Evolutionary conservation across 2,329 filamentous ascomycete genomes (phyloP).

Genomic region (Byssoonygena ceratinophila): DNA sequence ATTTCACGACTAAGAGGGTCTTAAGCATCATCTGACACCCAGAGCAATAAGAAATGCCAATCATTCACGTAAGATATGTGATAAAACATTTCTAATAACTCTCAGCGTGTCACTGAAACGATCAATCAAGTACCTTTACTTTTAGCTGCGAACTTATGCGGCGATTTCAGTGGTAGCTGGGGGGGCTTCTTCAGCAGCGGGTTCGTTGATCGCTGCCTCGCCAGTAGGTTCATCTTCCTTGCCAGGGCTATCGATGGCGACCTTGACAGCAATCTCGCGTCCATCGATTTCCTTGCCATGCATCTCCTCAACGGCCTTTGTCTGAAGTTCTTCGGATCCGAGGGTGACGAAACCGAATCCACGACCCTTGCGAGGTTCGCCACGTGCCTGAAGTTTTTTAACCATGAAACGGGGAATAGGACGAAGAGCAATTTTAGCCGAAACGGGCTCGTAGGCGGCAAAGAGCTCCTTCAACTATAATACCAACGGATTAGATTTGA

Average conservation of each 20-base stretch:
- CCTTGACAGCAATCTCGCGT: slow-evolving; percentile 98
- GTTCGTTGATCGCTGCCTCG: slow-evolving; percentile 37
- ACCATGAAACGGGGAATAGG: slow-evolving; percentile 99
- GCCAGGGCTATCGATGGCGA: slow-evolving; percentile 97
- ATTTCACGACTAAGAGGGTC: slow-evolving; percentile 1
- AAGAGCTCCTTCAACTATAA: slow-evolving; percentile 93
- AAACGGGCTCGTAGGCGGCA: slow-evolving; percentile 77
- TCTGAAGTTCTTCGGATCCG: slow-evolving; percentile 86
- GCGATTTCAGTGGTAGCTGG: slow-evolving; percentile 26
- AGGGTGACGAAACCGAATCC: slow-evolving; percentile 98
- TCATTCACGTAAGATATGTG: slow-evolving; percentile 9
- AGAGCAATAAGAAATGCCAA: slow-evolving; percentile 13
- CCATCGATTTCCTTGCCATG: slow-evolving; percentile 99
- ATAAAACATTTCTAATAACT: slow-evolving; percentile 7
- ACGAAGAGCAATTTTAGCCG: slow-evolving; percentile 96
- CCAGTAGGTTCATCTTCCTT: slow-evolving; percentile 76
- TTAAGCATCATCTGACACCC: not conserved
- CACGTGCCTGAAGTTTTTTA: slow-evolving; percentile 98
- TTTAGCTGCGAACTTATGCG: not conserved
- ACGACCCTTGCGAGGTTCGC: slow-evolving; percentile 96
- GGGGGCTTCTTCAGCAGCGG: slow-evolving; percentile 31
- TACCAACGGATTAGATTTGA: no score
- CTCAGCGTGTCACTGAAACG: not conserved
- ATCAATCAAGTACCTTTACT: not conserved
- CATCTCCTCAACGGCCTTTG: slow-evolving; percentile 96